phyloP scores from a whole-genome alignment of 805 yeast genomes.

The Candida sphagnicola region DNA sequence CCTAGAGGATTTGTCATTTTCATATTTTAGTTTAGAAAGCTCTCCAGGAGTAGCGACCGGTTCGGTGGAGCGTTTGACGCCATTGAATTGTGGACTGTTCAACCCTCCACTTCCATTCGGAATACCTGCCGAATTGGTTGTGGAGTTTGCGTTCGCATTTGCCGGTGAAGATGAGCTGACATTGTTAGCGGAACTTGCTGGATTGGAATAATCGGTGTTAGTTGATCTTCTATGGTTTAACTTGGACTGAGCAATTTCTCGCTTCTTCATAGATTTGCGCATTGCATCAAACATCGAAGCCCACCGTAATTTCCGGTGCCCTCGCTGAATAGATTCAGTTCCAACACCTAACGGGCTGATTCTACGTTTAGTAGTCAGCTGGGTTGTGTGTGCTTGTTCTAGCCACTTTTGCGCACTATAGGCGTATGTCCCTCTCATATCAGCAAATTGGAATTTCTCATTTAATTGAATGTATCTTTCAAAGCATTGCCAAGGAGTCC shows the following conservation, averaged over 20 bases:
- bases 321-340: constrained; percentile 86
- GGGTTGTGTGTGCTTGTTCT: constrained; percentile 86
- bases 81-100: constrained; percentile 2
- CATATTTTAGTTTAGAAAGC: constrained; percentile 75
- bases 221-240: constrained; percentile 20
- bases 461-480: constrained; percentile 92
- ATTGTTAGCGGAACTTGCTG: constrained; percentile 1
- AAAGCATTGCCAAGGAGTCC: constrained; percentile 99
- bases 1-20: constrained; percentile 80
- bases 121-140: constrained; percentile 3
- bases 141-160: constrained; percentile 8
- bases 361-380: constrained; percentile 81
- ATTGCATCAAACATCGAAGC: constrained; percentile 96
- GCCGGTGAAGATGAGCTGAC: constrained; percentile 6
- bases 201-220: constrained; percentile 5
- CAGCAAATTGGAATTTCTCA: constrained; percentile 81
- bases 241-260: constrained; percentile 60
- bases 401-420: constrained; percentile 86
- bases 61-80: constrained; percentile 29
- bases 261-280: constrained; percentile 81
- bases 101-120: constrained; percentile 7
- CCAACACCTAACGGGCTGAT: constrained; percentile 94
- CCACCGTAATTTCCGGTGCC: constrained; percentile 89
- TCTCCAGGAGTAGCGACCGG: constrained; percentile 73
- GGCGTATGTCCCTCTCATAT: constrained; percentile 84